Evolutionary conservation across 2,329 filamentous ascomycete genomes (phyloP), one percentile per base, ranked within the genome.

Genomic region (Alternaria sp.): DNA sequence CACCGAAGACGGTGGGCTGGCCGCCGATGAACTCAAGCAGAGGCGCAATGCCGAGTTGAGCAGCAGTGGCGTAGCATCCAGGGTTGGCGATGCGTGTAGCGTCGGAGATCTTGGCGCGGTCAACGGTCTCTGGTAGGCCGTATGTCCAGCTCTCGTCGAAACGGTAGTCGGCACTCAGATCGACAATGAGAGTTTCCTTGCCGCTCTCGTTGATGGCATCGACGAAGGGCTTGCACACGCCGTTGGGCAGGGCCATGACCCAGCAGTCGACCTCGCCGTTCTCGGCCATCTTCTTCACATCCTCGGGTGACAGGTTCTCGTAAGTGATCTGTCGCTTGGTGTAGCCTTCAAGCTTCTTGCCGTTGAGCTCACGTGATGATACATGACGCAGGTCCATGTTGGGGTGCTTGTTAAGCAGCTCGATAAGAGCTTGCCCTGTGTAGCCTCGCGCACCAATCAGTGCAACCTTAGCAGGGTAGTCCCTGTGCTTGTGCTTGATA

Each of bases 161-260:
- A 54, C 95, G 90, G 82, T 97, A 96, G 82, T 99, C 96, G 63
- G 96, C 96, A n/a, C 93, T 97, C 36, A 99, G 87, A 79, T 99
- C 96, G 49, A 99, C 86, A 70, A 98, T 92, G 44, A 98, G 84
- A 71, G 91, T 93, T 66, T 87, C 87, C 54, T 83, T 83, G 61
- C 88, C 88, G 30, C 86, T 88, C 74, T 91, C 87, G 72, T 94
- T 88, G 57, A 98, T 88, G 8, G 95, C 95, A 67, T 98, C 93
- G 10, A 98, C 91, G 71, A 91, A 99, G 0, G 96, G 94, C 83
- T 93, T 92, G 88, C 93, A 97, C 53, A 97, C 93, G 65, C 93
- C 92, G 76, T 98, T 99, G 47, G 95, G 96, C 28, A 98, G 88
- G 36, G 96, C 96, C 92, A 98, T 96, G 47, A 98, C 92, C 94